phyloP scores from a whole-genome alignment of 2,329 filamentous ascomycete genomes.

The Colletotrichum abscissum region DNA sequence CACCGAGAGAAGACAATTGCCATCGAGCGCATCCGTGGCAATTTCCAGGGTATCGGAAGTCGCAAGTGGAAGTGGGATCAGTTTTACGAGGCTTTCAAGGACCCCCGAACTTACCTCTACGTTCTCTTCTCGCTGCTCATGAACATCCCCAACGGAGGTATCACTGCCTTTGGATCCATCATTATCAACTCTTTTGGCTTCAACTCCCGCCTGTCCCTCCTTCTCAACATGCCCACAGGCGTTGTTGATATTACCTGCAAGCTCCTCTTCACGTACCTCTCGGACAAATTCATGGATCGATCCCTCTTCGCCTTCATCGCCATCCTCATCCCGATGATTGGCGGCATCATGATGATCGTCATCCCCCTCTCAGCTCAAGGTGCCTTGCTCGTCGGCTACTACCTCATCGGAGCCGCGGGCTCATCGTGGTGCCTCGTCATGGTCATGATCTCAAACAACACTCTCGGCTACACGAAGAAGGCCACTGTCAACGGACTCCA shows the following conservation, averaged over 20 bases:
- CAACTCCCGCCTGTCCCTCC: conserved; percentile 21
- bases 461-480: conserved; percentile 44
- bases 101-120: conserved; percentile 65
- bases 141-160: conserved; percentile 39
- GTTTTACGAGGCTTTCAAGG: conserved; percentile 55
- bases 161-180: conserved; percentile 35
- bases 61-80: conserved; percentile 57
- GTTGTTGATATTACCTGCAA: conserved; percentile 36
- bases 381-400: conserved; percentile 39
- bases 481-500: conserved; percentile 41
- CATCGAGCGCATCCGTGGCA: conserved; percentile 58
- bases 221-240: conserved; percentile 38
- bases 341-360: conserved; percentile 42
- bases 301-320: conserved; percentile 41
- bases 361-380: conserved; percentile 39
- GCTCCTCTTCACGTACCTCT: conserved; percentile 41
- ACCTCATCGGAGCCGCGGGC: conserved; percentile 40
- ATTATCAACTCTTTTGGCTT: conserved; percentile 38
- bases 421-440: conserved; percentile 42
- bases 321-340: conserved; percentile 42
- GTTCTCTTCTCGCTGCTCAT: conserved; percentile 56
- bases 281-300: conserved; percentile 41
- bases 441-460: conserved; percentile 44
- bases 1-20: conserved; percentile 63
- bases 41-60: conserved; percentile 63